These are phyloP conservation scores for Suhomyces canberraensis DNA, from an alignment of 805 yeast species.

Conservation along the genomic window DNA sequence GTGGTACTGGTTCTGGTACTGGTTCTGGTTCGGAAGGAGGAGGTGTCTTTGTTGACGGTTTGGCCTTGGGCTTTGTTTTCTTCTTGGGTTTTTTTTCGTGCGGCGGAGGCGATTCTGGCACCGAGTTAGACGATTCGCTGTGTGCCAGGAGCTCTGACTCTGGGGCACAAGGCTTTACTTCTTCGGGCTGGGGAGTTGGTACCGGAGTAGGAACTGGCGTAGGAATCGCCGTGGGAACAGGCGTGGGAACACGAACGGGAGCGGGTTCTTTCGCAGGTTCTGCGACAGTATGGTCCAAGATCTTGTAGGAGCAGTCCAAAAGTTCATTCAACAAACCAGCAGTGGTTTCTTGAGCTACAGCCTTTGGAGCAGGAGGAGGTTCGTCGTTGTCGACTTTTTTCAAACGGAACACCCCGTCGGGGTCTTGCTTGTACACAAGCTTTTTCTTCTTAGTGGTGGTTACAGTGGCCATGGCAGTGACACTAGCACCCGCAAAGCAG, in stretches of 20 bases:
- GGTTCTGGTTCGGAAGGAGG: neutral
- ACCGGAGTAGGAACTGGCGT: neutral
- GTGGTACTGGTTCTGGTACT: neutral
- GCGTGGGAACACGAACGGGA: neutral
- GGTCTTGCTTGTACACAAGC: slow-evolving; percentile 34
- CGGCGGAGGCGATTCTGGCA: neutral
- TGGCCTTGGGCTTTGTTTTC: neutral
- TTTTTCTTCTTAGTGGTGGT: slow-evolving; percentile 22
- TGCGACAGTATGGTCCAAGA: slow-evolving; percentile 9
- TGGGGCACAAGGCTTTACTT: too few species aligned
- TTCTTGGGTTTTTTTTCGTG: neutral
- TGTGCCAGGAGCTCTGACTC: neutral
- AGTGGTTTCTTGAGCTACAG: slow-evolving; percentile 17
- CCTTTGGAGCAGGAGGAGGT: neutral
- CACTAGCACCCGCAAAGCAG: too few species aligned
- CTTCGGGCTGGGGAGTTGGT: neutral
- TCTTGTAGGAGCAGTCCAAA: slow-evolving; percentile 28
- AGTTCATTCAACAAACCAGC: slow-evolving; percentile 23
- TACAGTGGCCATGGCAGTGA: slow-evolving; percentile 8
- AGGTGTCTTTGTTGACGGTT: neutral
- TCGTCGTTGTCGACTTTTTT: slow-evolving; percentile 21
- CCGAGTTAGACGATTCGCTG: neutral
- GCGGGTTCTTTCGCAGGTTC: neutral
- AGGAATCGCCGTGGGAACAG: neutral
- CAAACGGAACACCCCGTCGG: slow-evolving; percentile 38